Conservation (phyloP, 176 grass and related monocot genomes). For the Hsuehochloa calcarea region DNA sequence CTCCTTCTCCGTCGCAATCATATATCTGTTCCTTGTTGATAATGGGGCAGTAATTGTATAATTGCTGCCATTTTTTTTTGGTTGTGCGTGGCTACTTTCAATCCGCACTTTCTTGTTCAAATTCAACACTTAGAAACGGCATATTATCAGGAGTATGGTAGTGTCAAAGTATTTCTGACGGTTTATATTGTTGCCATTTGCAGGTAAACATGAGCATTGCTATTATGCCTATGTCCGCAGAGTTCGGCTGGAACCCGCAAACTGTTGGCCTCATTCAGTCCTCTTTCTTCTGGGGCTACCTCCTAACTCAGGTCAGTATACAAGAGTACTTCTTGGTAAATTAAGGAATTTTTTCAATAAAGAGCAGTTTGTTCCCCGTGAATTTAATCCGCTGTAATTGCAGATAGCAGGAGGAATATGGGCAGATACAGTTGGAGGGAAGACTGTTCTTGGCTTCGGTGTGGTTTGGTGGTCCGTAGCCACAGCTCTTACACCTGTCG, state of each 20-base stretch:
- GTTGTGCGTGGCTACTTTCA: not conserved
- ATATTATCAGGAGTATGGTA: not conserved
- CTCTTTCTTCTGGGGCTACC: constrained; percentile 99
- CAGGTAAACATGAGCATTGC: constrained; percentile 99
- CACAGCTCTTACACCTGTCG: constrained; percentile 79
- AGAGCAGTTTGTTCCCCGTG: not conserved
- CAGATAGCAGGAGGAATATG: constrained; percentile 98
- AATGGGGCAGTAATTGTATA: not conserved
- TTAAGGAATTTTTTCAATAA: not conserved
- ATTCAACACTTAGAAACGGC: not conserved
- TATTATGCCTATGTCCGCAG: constrained; percentile 89
- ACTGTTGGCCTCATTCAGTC: constrained; percentile 90
- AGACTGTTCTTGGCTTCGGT: constrained; percentile 84
- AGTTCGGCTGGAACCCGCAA: constrained; percentile 84
- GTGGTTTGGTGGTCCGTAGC: constrained; percentile 95
- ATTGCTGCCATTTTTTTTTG: too few species aligned
- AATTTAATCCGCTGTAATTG: not conserved
- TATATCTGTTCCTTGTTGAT: not conserved
- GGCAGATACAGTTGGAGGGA: constrained; percentile 93
- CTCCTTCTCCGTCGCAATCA: not conserved
- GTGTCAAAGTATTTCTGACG: not conserved
- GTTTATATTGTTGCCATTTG: constrained; percentile 20
- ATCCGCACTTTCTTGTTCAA: not conserved
- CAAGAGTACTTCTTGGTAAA: not conserved
- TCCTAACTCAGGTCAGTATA: constrained; percentile 75